phyloP scores from a whole-genome alignment of 2,329 filamentous ascomycete species.

The Penicillium sp. region DNA sequence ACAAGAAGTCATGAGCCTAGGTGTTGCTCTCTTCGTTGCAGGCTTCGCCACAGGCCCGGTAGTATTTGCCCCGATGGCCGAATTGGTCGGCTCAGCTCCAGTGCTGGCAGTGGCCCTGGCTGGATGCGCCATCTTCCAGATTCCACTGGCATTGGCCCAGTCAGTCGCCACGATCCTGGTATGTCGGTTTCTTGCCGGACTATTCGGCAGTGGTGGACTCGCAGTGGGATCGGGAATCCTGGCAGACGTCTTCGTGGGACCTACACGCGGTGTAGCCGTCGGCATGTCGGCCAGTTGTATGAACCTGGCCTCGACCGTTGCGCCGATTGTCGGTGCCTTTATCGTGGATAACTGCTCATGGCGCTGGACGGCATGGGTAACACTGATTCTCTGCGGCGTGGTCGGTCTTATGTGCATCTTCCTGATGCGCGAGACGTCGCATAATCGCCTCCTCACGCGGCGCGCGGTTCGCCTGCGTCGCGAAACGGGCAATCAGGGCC shows the following conservation, averaged over 20 bases:
- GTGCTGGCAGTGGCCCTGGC: conserved; percentile 46
- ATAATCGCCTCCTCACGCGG: conserved; percentile 43
- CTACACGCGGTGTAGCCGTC: conserved; percentile 42
- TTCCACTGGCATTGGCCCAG: conserved; percentile 49
- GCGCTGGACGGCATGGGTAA: conserved; percentile 54
- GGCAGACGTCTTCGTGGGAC: conserved; percentile 45
- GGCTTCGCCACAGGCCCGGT: conserved; percentile 25
- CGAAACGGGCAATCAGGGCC: conserved; percentile 41
- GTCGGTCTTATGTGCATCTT: conserved; percentile 41
- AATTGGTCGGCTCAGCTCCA: conserved; percentile 45
- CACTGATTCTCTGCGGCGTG: conserved; percentile 43
- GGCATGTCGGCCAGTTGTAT: conserved; percentile 41
- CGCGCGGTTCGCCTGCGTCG: conserved; percentile 45
- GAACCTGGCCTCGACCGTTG: conserved; percentile 46
- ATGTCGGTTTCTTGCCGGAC: conserved; percentile 49
- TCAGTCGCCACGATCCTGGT: conserved; percentile 51
- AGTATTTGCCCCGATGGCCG: conserved; percentile 41
- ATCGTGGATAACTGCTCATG: conserved; percentile 47
- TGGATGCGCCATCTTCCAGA: conserved; percentile 49
- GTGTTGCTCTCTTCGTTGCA: conserved; percentile 46
- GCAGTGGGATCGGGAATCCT: conserved; percentile 47
- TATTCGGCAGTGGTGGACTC: conserved; percentile 47
- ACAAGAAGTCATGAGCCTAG: conserved; percentile 46
- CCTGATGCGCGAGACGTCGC: conserved; percentile 48
- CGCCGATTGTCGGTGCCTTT: conserved; percentile 47